These are phyloP conservation scores for Tricladium varicosporioides DNA, from an alignment of 2,329 filamentous ascomycete genomes.

Conservation along the genomic window DNA sequence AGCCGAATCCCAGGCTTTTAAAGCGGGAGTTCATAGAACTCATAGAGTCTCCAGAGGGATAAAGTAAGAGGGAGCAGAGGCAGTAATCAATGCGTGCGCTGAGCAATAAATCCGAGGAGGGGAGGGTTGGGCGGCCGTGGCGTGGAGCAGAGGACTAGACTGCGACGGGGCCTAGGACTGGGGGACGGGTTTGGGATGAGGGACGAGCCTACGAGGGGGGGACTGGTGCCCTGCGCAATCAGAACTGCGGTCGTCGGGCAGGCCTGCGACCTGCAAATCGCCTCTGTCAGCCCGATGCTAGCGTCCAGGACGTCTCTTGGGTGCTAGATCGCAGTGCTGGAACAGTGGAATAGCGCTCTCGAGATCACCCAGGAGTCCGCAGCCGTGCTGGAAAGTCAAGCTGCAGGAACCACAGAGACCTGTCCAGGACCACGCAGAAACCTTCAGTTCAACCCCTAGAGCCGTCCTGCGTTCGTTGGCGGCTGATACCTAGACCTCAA, in stretches of 20 bases:
- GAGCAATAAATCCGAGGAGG: background rate
- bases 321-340: background rate
- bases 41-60: conserved; percentile 48
- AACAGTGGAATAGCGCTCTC: background rate
- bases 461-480: background rate
- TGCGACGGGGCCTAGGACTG: background rate
- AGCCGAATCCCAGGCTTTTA: conserved; percentile 74
- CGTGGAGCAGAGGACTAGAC: background rate
- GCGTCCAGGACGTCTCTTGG: background rate
- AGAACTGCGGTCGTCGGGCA: background rate
- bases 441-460: background rate
- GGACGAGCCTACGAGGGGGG: background rate
- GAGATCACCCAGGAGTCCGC: background rate
- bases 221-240: background rate
- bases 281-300: background rate
- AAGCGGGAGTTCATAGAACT: conserved; percentile 78
- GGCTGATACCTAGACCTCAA: too few species aligned
- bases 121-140: background rate
- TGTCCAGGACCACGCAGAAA: too few species aligned
- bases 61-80: background rate
- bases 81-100: conserved; percentile 3
- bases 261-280: background rate
- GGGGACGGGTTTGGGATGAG: background rate
- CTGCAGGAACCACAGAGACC: background rate
- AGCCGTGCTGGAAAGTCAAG: background rate